Percentiles rank a stretch among this genome's conserved stretches.
Evolutionary conservation across 345 rosid species (phyloP).

Genomic region (Citrus unshiu): DNA sequence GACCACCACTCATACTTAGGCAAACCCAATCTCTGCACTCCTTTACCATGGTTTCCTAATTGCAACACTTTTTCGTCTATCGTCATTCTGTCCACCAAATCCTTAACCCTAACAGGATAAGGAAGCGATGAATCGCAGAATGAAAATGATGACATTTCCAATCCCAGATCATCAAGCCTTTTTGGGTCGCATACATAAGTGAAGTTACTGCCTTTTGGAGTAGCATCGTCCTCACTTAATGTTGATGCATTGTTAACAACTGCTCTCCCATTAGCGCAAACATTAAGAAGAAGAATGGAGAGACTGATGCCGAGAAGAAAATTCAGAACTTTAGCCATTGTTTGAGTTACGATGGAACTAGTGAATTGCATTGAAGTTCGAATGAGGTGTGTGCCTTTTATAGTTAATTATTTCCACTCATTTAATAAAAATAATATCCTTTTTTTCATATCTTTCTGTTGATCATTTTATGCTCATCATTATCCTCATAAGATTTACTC

Average conservation of each 20-base stretch:
- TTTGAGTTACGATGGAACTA: background rate
- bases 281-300: background rate
- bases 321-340: background rate
- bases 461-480: background rate
- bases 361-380: background rate
- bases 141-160: slow-evolving; percentile 12
- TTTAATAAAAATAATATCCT: too few species aligned
- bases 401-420: background rate
- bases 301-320: background rate
- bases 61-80: slow-evolving; percentile 31
- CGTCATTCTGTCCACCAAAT: slow-evolving; percentile 32
- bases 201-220: slow-evolving; percentile 6
- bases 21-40: slow-evolving; percentile 32
- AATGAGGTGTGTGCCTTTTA: background rate
- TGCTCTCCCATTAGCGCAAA: background rate
- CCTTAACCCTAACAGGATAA: slow-evolving; percentile 26
- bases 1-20: slow-evolving; percentile 50
- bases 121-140: slow-evolving; percentile 32
- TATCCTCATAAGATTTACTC: background rate
- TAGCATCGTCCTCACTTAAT: background rate
- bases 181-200: slow-evolving; percentile 27
- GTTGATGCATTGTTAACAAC: too few species aligned
- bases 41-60: slow-evolving; percentile 22
- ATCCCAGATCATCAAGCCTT: slow-evolving; percentile 7
- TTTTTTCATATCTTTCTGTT: background rate